These are phyloP conservation scores for Baorangia bicolor DNA, from an alignment of 768 basidiomycete genomes.

Conservation along the genomic window DNA sequence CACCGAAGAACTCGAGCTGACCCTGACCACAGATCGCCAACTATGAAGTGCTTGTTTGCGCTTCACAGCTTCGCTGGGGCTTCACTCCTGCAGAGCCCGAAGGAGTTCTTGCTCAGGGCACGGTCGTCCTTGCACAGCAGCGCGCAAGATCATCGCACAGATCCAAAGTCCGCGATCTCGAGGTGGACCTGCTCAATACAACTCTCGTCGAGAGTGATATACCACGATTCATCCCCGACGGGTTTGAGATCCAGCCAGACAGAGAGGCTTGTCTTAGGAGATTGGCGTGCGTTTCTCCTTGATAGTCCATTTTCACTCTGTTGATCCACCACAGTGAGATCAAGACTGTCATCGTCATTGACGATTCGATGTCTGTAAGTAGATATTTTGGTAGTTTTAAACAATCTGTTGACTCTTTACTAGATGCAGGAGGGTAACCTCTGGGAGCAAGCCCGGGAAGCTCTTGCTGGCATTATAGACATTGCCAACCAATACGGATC, in stretches of 20 bases:
- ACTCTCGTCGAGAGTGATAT: constrained; percentile 30
- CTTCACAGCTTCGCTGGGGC: constrained; percentile 34
- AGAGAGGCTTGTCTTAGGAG: constrained; percentile 22
- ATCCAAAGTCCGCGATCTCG: not conserved
- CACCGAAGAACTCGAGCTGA: not conserved
- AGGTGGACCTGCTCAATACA: constrained; percentile 24
- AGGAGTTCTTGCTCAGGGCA: constrained; percentile 23
- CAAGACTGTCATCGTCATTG: constrained; percentile 42
- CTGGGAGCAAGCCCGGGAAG: constrained; percentile 41
- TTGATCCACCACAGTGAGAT: constrained; percentile 30
- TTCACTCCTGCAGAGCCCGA: constrained; percentile 17
- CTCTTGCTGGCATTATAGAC: constrained; percentile 41
- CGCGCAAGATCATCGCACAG: not conserved
- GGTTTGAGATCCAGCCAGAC: not conserved
- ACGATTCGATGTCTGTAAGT: constrained; percentile 41
- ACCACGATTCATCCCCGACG: constrained; percentile 24
- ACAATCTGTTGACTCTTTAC: not conserved
- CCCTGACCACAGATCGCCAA: constrained; percentile 22
- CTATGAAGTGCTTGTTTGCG: constrained; percentile 38
- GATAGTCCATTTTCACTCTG: not conserved
- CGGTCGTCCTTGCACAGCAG: constrained; percentile 32
- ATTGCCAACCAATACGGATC: constrained; percentile 36
- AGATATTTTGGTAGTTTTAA: not conserved
- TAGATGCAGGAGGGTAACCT: constrained; percentile 42
- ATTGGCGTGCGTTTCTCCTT: constrained; percentile 28